Evolutionary conservation across 2,329 filamentous ascomycete species (phyloP), one percentile per base, ranked within the genome.

Genomic region (Penicillium sp.): DNA sequence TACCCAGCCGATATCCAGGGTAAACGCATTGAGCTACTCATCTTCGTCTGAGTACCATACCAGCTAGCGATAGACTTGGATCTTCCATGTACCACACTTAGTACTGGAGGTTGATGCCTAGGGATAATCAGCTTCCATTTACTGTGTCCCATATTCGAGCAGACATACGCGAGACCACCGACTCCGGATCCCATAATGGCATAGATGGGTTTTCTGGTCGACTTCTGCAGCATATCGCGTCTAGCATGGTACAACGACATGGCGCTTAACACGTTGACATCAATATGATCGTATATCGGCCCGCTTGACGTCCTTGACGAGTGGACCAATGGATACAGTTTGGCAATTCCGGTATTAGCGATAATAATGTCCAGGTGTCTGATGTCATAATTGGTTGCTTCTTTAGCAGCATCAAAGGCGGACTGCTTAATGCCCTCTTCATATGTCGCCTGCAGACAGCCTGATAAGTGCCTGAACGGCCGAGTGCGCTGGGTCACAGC

Each of bases 291-390:
- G 12, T 49, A 73, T 55, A 26, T 70, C 68, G 16, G 65, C 57
- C 16, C 61, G 35, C 28, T 63, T 68, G 41, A 71, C 62, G 7
- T 69, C 64, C 19, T 73, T 71, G 9, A 69, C 75, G 5, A 66
- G 59, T 4, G 65, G 66, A 41, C n/a, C n/a, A n/a, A n/a, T n/a
- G n/a, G n/a, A n/a, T 53, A 63, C 10, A 55, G 25, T 30, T 60
- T 58, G 30, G 67, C 61, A 9, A 70, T 66, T 7, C 70, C 72
- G 5, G 74, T 71, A 59, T 75, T 77, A n/a, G 73, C 72, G 37
- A 76, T 67, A 17, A 75, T 65, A 36, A 73, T 55, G 53, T 76
- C 73, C 26, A 77, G 25, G 30, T 70, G 62, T 43, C 61, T 45
- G 22, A 75, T 63, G 6, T 67, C 72, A 7, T 64, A 49, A 5